Evolutionary conservation across 2,329 filamentous ascomycete species (phyloP).

Genomic region (Scedosporium boydii): DNA sequence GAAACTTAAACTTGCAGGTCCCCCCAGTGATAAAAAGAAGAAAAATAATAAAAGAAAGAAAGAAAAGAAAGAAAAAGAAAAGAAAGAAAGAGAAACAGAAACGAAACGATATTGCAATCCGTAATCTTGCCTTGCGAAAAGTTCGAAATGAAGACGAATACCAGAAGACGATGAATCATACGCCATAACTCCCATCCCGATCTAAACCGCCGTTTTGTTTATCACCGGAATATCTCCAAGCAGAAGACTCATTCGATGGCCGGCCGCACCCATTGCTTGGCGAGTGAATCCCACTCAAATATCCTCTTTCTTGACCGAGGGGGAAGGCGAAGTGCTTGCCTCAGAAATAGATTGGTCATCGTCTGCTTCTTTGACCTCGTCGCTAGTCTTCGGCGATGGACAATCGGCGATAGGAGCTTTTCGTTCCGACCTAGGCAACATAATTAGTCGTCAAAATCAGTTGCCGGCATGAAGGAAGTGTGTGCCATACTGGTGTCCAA

Average conservation of each 20-base stretch:
- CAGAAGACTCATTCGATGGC: too few relatives aligned
- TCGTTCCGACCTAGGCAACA: slow-evolving; percentile 21
- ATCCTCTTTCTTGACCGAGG: slow-evolving; percentile 24
- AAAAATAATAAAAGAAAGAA: neutral
- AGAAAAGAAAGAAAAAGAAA: too few relatives aligned
- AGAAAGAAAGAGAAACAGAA: neutral
- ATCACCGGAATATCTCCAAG: too few relatives aligned
- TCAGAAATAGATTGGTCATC: slow-evolving; percentile 36
- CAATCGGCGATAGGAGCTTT: slow-evolving; percentile 18
- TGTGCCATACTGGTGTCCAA: neutral
- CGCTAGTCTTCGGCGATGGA: slow-evolving; percentile 35
- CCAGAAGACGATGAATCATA: neutral
- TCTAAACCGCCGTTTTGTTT: neutral
- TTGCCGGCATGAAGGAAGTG: slow-evolving; percentile 3
- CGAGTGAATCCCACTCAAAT: neutral
- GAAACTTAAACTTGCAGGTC: too few relatives aligned
- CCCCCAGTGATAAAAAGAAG: too few relatives aligned
- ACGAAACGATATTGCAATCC: neutral
- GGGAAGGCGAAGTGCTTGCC: slow-evolving; percentile 39
- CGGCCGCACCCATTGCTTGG: neutral
- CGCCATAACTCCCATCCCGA: neutral
- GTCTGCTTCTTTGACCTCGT: slow-evolving; percentile 44
- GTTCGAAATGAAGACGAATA: neutral
- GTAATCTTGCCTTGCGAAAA: neutral
- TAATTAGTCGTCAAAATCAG: slow-evolving; percentile 4